These are phyloP conservation scores for sunflower (Helianthus annuus) DNA, from an alignment of 129 eudicot species.

Conservation along the genomic window HanXRQr2.0-SUNRISE NC_035447.2:14108865-14109364, in stretches of 20 bases:
- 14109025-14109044: slow-evolving; percentile 46
- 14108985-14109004: slow-evolving; percentile 24
- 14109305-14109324: slow-evolving; percentile 71
- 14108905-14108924: slow-evolving; percentile 70
- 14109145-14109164: slow-evolving; percentile 60
- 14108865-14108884: slow-evolving; percentile 43
- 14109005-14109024: slow-evolving; percentile 54
- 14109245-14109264: slow-evolving; percentile 59
- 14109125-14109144: slow-evolving; percentile 66
- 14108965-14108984: slow-evolving; percentile 44
- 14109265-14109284: slow-evolving; percentile 51
- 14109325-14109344: slow-evolving; percentile 66
- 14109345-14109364: slow-evolving; percentile 46
- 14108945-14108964: slow-evolving; percentile 59
- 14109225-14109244: slow-evolving; percentile 66
- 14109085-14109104: slow-evolving; percentile 49
- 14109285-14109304: slow-evolving; percentile 63
- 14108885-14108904: slow-evolving; percentile 57
- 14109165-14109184: slow-evolving; percentile 63
- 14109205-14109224: slow-evolving; percentile 71
- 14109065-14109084: slow-evolving; percentile 70
- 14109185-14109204: slow-evolving; percentile 56
- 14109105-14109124: slow-evolving; percentile 66
- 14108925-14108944: slow-evolving; percentile 69
- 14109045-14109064: slow-evolving; percentile 64